Base-by-base conservation (phyloP, 108 stramenopile genomes). In the Nannochloropsis gaditana region DNA sequence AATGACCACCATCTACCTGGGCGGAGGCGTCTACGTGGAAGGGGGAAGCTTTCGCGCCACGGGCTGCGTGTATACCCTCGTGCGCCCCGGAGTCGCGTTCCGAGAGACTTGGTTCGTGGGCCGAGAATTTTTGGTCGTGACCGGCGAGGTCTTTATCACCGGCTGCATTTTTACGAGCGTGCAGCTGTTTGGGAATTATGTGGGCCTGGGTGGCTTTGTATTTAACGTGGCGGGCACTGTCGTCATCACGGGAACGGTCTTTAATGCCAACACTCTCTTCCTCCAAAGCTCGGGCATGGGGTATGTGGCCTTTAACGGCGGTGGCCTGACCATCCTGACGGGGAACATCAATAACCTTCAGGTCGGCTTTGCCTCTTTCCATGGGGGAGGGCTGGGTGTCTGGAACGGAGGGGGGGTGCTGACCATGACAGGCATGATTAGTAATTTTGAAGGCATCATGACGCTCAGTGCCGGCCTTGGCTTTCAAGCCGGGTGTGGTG, bases 381-480 rank as follows among this genome's bases (percentile, higher is more conserved):
- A n/a, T 15, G 59, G 59, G 4, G 59, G 59, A n/a, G 59, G 59
- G 3, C 59, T 73, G 15, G 59, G 59, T n/a, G 59, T 8, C 15
- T 73, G 59, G 59, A 73, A 73, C n/a, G 59, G 59, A 73, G 59
- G 59, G n/a, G 59, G 59, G 59, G 59, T 73, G 4, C 59, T 73
- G 15, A 73, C 59, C 15, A 73, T 73, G 59, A 73, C 59, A 73
- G 59, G 59, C 15, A 73, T 73, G 59, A 3, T 73, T n/a, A 73
- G 59, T 2, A 73, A 73, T 73, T 15, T n/a, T n/a, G 59, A 73
- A 73, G 8, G 4, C 59, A 73, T 73, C n/a, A 73, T 73, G 59
- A 73, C 19, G 19, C 19, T n/a, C 4, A n/a, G 59, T n/a, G 59
- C 5, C n/a, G 59, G 59, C n/a, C 59, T 73, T n/a, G 59, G 59